Percentiles rank a stretch among this genome's conserved stretches.
Evolutionary conservation across 2,329 filamentous ascomycete genomes (phyloP).

Genomic region (Emmonsia crescens): DNA sequence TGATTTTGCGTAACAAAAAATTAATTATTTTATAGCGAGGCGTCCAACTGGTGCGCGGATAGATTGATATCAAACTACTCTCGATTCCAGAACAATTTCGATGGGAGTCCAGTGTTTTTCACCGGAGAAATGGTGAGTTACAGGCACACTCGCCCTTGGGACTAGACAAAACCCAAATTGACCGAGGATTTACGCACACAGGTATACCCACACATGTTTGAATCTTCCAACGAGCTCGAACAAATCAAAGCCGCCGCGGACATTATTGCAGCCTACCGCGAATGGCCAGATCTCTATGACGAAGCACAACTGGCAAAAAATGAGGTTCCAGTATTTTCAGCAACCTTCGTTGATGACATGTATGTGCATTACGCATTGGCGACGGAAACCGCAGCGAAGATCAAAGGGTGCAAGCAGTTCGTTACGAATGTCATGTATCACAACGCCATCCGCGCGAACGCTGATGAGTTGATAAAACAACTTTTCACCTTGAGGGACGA

Average conservation of each 20-base stretch:
- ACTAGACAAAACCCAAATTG: slow-evolving; percentile 1
- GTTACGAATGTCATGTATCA: slow-evolving; percentile 85
- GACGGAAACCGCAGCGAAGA: slow-evolving; percentile 59
- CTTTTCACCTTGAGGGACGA: slow-evolving; percentile 69
- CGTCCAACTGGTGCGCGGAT: slow-evolving; percentile 65
- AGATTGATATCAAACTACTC: slow-evolving; percentile 27
- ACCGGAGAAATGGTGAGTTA: slow-evolving; percentile 68
- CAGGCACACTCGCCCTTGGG: not conserved
- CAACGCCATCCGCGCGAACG: slow-evolving; percentile 62
- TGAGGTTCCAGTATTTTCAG: slow-evolving; percentile 74
- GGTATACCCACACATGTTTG: slow-evolving; percentile 75
- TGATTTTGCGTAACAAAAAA: not conserved
- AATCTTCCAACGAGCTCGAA: slow-evolving; percentile 65
- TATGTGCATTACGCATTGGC: slow-evolving; percentile 74
- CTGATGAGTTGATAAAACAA: slow-evolving; percentile 64
- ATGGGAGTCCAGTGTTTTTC: slow-evolving; percentile 56
- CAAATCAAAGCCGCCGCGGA: slow-evolving; percentile 58
- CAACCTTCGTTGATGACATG: slow-evolving; percentile 79
- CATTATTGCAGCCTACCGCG: slow-evolving; percentile 53
- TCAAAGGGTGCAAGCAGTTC: slow-evolving; percentile 68
- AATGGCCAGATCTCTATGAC: slow-evolving; percentile 72
- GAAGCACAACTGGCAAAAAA: slow-evolving; percentile 61
- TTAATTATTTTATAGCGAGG: slow-evolving; percentile 28
- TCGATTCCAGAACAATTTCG: slow-evolving; percentile 37
- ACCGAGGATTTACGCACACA: slow-evolving; percentile 13